Base-by-base conservation (phyloP, 768 basidiomycete genomes). In the Boletus rubroflammeus region DNA sequence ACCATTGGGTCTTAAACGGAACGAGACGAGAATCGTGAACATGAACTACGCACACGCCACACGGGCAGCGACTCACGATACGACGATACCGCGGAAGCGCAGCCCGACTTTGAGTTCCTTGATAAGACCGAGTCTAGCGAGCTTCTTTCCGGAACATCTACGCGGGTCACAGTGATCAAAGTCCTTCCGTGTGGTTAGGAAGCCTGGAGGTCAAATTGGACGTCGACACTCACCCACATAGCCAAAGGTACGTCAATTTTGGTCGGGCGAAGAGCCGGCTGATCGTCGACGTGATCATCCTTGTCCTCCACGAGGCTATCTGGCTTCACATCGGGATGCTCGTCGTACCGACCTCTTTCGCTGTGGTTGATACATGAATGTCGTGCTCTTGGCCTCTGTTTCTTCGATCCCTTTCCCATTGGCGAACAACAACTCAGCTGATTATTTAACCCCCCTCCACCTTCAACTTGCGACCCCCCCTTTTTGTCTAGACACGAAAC, bases 111-210 rank as follows among this genome's bases (percentile, higher is more conserved):
- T 78, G 52, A 99, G 82, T 51, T 91, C 85, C 55, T 81, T 84
- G 67, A 98, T 88, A 23, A 99, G 73, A 2, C 91, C 90, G 17
- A 93, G 79, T 9, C 97, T 77, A 3, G 91, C 78, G 6, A 99
- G 82, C 67, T 91, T 95, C 76, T 97, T 98, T 4, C 97, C 97
- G 5, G 83, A 85, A 62, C 87, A 90, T 50, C 83, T 75, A 44
- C 86, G 85, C 0, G 96, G 95, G 69, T 99, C 96, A 67, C 97
- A 99, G 68, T 99, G 97, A 67, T 90, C 88, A 72, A 99, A 98
- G 67, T 99, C 96, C 94, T 96, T 40, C 25, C 13, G 7, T 6
- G 26, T 9, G 29, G 19, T 56, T 21, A 48, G 34, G 13, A 25
- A 26, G 3, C 15, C 19, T 13, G 11, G 11, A 21, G 11, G 6